Percentiles rank a stretch among this genome's conserved stretches.
These are phyloP conservation scores for Exutisphaerella laricina DNA, from an alignment of 2,329 filamentous ascomycete genomes.

Conservation along the genomic window DNA sequence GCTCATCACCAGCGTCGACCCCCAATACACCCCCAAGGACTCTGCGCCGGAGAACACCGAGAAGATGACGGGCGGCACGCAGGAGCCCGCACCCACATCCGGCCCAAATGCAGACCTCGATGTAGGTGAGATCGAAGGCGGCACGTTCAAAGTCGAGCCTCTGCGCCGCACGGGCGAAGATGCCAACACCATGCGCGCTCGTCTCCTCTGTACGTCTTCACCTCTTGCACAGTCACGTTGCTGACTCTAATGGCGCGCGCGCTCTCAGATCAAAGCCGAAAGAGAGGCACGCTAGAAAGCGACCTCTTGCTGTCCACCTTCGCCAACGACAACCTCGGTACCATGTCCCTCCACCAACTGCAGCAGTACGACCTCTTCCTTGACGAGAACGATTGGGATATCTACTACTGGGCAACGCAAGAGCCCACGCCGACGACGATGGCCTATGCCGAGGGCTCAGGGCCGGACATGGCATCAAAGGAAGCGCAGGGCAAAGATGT, in stretches of 20 bases:
- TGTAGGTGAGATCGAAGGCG: constrained; percentile 83
- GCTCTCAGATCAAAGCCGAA: constrained; percentile 93
- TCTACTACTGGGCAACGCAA: constrained; percentile 99
- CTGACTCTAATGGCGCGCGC: constrained; percentile 26
- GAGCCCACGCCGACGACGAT: constrained; percentile 58
- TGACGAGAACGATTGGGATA: constrained; percentile 99
- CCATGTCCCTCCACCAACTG: constrained; percentile 69
- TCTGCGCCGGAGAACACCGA: constrained; percentile 58
- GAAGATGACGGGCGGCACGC: constrained; percentile 60
- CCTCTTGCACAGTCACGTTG: constrained; percentile 9
- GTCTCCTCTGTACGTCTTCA: constrained; percentile 60
- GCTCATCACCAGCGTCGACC: constrained; percentile 52
- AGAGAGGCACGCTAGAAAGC: constrained; percentile 90
- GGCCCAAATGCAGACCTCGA: constrained; percentile 60
- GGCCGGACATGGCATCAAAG: constrained; percentile 39
- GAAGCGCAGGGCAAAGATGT: constrained; percentile 41
- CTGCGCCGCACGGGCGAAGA: constrained; percentile 79
- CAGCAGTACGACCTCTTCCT: constrained; percentile 85
- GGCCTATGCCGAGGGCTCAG: constrained; percentile 51
- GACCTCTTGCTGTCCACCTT: constrained; percentile 97
- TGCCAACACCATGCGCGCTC: constrained; percentile 76
- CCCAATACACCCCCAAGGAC: constrained; percentile 54
- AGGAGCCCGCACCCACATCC: constrained; percentile 44
- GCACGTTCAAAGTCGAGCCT: constrained; percentile 84
- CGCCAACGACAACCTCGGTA: constrained; percentile 68